Base-by-base conservation (phyloP, 495 filamentous ascomycete genomes). In the Neurospora intermedia region DNA sequence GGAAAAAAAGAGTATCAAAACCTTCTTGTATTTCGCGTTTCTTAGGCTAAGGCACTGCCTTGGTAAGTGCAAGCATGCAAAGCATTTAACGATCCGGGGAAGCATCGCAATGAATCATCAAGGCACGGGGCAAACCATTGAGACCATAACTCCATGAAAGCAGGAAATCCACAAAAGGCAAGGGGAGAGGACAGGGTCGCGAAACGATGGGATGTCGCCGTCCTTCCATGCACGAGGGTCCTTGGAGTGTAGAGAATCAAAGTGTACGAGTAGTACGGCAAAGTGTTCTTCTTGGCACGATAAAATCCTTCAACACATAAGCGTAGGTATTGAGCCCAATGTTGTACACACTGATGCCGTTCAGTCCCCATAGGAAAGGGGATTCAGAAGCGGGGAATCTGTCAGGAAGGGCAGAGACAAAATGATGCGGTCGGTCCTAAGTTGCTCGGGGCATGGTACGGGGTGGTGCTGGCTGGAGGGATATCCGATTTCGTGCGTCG, bases 331-430 rank as follows among this genome's bases (percentile, higher is more conserved):
- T 31, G 43, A 83, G 86, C 88, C 88, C 88, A 88, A 86, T 88
- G 94, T 93, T 98, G 96, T 99, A 99, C 96, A 99, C 96, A 99
- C 94, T 93, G 91, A 97, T 99, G 96, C 96, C 96, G 81, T 87
- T 81, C 72, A 75, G 45, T 35, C 54, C 54, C 54, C 54, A 10
- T 41, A 3, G 48, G 27, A 66, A 66, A 3, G 46, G 54, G 54
- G 54, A 35, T 62, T 27, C 54, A 62, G 15, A 11, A 18, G 54
- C 4, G 27, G 27, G 7, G 6, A 18, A 18, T 16, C 54, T 66
- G 54, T 35, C 54, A 66, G 11, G 20, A 27, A 6, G 20, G 20
- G 20, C 46, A 54, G 20, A 10, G 8, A 18, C 7, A 16, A 59
- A 27, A 13, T 7, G 35, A 35, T 35, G 54, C 13, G 15, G 31